These are phyloP conservation scores for Sisymbrium irio DNA, from an alignment of 345 rosid genomes.

Conservation along the genomic window DNA sequence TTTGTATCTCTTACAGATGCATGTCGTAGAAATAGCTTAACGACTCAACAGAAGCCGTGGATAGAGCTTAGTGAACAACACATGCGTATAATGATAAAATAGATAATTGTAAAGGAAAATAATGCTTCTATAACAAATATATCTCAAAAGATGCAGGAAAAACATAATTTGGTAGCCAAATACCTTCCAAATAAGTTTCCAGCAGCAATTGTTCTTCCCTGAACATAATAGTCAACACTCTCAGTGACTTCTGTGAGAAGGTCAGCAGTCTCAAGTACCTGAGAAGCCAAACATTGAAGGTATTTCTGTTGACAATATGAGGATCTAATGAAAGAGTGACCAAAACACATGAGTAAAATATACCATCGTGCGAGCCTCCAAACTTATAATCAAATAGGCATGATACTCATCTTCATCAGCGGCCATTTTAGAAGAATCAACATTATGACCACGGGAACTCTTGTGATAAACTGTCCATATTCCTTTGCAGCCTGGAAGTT, in stretches of 20 bases:
- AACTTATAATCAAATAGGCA: conserved; percentile 94
- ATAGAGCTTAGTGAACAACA: conserved; percentile 15
- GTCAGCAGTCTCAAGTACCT: conserved; percentile 99
- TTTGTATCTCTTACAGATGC: conserved; percentile 19
- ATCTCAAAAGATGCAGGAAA: conserved; percentile 25
- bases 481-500: conserved; percentile 93
- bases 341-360: conserved; percentile 17
- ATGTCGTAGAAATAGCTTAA: conserved; percentile 5
- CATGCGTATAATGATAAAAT: not conserved
- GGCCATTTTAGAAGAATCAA: conserved; percentile 64
- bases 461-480: conserved; percentile 99
- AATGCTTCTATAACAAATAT: conserved; percentile 6
- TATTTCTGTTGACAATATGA: conserved; percentile 1
- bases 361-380: conserved; percentile 98
- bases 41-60: conserved; percentile 10
- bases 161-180: conserved; percentile 13
- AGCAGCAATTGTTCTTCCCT: conserved; percentile 93
- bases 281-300: conserved; percentile 21
- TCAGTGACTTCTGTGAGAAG: conserved; percentile 96
- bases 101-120: not conserved
- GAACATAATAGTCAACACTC: conserved; percentile 96
- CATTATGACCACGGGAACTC: conserved; percentile 66
- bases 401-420: conserved; percentile 86
- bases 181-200: conserved; percentile 98
- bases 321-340: conserved; percentile 5